phyloP scores from a whole-genome alignment of 306 rosid genomes.

The Fagus crenata region DNA sequence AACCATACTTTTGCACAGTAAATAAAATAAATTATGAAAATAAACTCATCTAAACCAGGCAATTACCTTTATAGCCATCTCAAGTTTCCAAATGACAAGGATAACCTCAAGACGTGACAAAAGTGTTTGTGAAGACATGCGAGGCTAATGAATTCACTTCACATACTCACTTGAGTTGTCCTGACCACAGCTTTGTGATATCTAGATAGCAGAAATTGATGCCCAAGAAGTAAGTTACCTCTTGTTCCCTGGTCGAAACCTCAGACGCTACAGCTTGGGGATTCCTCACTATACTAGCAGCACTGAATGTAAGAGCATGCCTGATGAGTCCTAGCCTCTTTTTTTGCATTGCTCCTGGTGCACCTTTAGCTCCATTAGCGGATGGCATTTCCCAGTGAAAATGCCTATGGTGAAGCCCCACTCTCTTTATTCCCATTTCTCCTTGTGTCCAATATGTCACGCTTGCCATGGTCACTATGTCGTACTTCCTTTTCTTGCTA shows the following conservation, averaged over 20 bases:
- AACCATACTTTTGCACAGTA: too few species aligned
- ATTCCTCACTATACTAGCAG: background rate
- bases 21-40: too few species aligned
- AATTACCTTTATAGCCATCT: too few species aligned
- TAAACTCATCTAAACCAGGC: too few species aligned
- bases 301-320: slow-evolving; percentile 6
- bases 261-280: slow-evolving; percentile 29
- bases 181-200: slow-evolving; percentile 5
- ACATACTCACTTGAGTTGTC: background rate
- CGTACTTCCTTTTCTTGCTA: background rate
- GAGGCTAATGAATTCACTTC: background rate
- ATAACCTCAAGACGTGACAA: background rate
- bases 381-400: slow-evolving; percentile 23
- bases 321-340: slow-evolving; percentile 10
- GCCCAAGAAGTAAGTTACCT: slow-evolving; percentile 16
- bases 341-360: slow-evolving; percentile 5
- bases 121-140: background rate
- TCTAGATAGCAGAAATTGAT: background rate
- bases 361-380: background rate
- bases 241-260: slow-evolving; percentile 26
- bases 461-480: slow-evolving; percentile 33
- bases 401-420: slow-evolving; percentile 13
- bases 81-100: background rate
- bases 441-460: slow-evolving; percentile 25
- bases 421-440: slow-evolving; percentile 22